Percentiles rank a stretch among this genome's conserved stretches.
Conservation (phyloP, 345 rosid genomes). For the Populus nigra region DNA sequence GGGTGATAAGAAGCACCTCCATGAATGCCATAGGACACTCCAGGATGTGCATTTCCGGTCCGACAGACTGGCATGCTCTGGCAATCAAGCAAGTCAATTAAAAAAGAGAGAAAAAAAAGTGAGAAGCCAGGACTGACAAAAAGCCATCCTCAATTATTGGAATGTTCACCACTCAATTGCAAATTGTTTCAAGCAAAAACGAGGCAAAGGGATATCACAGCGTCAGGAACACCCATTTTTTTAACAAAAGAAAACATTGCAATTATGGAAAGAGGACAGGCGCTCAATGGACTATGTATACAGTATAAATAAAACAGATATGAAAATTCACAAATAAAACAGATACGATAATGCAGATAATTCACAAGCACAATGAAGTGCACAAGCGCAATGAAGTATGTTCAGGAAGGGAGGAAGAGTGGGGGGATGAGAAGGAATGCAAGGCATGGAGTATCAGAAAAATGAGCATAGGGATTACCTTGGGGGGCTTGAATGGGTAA, state of each 20-base stretch:
- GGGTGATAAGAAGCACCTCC: background rate
- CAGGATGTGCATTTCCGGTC: background rate
- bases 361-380: background rate
- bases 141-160: background rate
- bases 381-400: background rate
- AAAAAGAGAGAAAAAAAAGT: background rate
- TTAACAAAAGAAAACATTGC: no score
- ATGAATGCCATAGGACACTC: background rate
- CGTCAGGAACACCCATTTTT: background rate
- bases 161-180: background rate
- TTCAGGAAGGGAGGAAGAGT: background rate
- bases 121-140: background rate
- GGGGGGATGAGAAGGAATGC: background rate
- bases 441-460: background rate
- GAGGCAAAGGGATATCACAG: background rate
- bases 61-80: background rate
- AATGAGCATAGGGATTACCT: background rate
- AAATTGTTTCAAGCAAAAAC: background rate
- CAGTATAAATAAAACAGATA: background rate
- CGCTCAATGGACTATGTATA: background rate
- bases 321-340: background rate
- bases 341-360: background rate
- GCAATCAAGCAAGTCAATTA: background rate
- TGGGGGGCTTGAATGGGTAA: conserved; percentile 27
- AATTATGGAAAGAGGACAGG: background rate